Base-by-base conservation (phyloP, 1,284 basidiomycete genomes). In the Flammula alnicola region DNA sequence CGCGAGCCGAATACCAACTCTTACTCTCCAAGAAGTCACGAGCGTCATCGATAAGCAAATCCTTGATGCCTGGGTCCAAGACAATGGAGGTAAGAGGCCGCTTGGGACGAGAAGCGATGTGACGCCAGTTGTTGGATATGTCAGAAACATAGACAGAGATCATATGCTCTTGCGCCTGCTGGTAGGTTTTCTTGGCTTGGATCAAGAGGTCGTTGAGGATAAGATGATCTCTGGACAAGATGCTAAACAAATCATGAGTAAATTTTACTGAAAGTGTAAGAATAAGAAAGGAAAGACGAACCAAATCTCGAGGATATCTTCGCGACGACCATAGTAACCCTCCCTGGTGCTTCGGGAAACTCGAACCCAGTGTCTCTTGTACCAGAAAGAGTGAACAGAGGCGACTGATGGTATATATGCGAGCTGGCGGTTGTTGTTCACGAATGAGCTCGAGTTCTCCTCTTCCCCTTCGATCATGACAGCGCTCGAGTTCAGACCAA, bases 1-100 rank as follows among this genome's bases (percentile, higher is more conserved):
- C 87, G 47, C 87, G 78, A 10, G 80, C 79, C 3, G 75, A 62
- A 54, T 90, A 90, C 88, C 88, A 90, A 2, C 67, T 54, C 56
- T 84, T 85, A 58, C 79, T 86, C 3, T 66, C 64, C 49, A 89
- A 66, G 57, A 91, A 90, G 57, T 88, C 85, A 19, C 70, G 72
- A 5, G 84, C 84, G 56, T 91, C 88, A 7, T 82, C 74, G 6
- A 89, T 58, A 0, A 91, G 67, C 9, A 81, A 59, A 25, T 89
- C 81, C 49, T 81, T 82, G 46, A 86, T 71, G 0, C 84, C 84
- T 6, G 78, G 79, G 45, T 88, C 85, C 7, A 89, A 70, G 37
- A 89, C 76, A 55, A 89, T 84, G 2, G 86, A 88, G 11, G 69
- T 69, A 44, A 87, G 65, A 11, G 83, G 74, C 2, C 87, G 78